Percentiles rank a stretch among this genome's conserved stretches.
phyloP scores from a whole-genome alignment of 257 asterid species.

The Gynochthodes officinalis region DNA sequence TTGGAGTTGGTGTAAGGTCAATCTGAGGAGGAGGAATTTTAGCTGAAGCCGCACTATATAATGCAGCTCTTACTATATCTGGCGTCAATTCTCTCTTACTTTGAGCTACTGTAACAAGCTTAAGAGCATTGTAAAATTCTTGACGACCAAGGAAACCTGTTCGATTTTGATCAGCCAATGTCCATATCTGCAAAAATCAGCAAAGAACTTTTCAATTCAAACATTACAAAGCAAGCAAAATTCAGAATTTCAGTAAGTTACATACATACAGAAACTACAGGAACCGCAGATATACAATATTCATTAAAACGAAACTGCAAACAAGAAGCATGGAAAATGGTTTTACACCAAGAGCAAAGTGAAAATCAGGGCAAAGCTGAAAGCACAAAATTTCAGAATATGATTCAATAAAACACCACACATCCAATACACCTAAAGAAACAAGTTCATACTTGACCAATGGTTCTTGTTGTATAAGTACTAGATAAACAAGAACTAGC shows the following conservation, averaged over 20 bases:
- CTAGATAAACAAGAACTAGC: neutral
- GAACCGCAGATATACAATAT: neutral
- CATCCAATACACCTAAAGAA: neutral
- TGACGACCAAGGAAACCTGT: conserved; percentile 76
- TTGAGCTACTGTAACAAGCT: conserved; percentile 97
- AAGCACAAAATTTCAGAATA: neutral
- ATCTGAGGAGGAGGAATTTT: conserved; percentile 94
- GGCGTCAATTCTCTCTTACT: conserved; percentile 82
- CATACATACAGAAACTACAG: neutral
- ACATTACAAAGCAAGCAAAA: neutral
- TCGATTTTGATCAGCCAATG: conserved; percentile 68
- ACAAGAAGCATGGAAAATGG: no score
- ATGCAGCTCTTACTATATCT: conserved; percentile 90
- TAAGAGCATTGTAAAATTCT: conserved; percentile 90
- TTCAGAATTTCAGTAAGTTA: neutral
- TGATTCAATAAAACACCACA: neutral
- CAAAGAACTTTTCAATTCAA: conserved; percentile 14
- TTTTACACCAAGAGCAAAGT: neutral
- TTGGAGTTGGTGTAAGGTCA: conserved; percentile 41
- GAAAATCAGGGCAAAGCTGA: neutral
- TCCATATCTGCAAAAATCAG: conserved; percentile 72
- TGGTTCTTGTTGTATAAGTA: neutral
- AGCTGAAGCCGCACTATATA: conserved; percentile 82
- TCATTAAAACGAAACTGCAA: neutral
- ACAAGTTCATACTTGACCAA: neutral